phyloP scores from a whole-genome alignment of 176 grass and related monocot species.

The Phoenix dactylifera region DNA sequence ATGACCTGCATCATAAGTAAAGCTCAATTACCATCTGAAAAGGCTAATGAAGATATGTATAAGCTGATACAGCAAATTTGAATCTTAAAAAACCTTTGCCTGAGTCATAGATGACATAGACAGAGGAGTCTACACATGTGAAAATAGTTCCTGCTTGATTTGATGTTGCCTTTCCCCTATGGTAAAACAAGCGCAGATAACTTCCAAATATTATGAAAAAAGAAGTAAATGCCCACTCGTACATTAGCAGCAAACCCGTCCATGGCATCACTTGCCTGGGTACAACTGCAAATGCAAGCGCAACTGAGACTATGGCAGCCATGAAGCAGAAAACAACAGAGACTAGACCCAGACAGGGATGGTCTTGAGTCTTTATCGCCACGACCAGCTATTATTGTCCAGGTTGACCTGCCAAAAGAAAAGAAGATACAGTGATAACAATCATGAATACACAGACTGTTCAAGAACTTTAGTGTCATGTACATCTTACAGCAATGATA shows the following conservation, averaged over 20 bases:
- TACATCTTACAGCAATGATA: constrained; percentile 35
- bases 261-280: constrained; percentile 70
- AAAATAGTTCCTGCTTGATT: constrained; percentile 29
- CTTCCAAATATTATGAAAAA: constrained; percentile 70
- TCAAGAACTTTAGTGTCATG: constrained; percentile 29
- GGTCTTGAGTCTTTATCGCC: constrained; percentile 1
- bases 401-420: not conserved
- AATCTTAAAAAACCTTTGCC: constrained; percentile 49
- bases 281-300: constrained; percentile 54
- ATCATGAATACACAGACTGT: constrained; percentile 31
- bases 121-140: constrained; percentile 29
- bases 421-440: constrained; percentile 29
- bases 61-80: constrained; percentile 5
- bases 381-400: not conserved
- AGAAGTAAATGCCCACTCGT: constrained; percentile 57
- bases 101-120: constrained; percentile 40
- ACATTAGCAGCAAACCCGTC: constrained; percentile 75
- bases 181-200: constrained; percentile 54
- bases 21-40: too few species aligned
- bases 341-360: constrained; percentile 14
- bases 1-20: constrained; percentile 35
- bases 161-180: constrained; percentile 49
- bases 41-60: not conserved
- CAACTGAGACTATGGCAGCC: constrained; percentile 46
- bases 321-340: constrained; percentile 48